Percentiles rank a stretch among this genome's conserved stretches.
phyloP scores from a whole-genome alignment of 768 basidiomycete genomes.

The Termitomyces sp. region DNA sequence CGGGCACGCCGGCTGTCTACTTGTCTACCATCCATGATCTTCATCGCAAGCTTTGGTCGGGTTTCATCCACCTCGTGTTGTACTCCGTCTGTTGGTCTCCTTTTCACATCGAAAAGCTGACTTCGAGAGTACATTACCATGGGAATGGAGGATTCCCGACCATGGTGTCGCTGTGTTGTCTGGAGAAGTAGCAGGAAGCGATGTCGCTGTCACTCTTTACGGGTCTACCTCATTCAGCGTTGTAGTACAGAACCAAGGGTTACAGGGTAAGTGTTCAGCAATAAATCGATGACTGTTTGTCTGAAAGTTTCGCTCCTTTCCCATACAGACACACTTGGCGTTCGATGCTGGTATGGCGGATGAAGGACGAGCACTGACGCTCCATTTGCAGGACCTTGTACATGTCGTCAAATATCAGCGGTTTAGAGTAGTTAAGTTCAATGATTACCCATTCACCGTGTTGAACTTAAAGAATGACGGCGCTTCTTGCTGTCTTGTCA shows the following conservation, averaged over 20 bases:
- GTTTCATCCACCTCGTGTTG: conserved; percentile 5
- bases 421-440: not conserved
- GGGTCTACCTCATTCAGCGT: not conserved
- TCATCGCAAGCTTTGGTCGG: not conserved
- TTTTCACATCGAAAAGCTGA: not conserved
- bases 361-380: not conserved
- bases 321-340: not conserved
- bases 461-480: not conserved
- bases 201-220: not conserved
- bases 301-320: too few species aligned
- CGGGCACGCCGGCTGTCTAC: not conserved
- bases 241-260: too few species aligned
- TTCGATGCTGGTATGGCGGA: not conserved
- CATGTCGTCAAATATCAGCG: not conserved
- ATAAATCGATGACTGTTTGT: too few species aligned
- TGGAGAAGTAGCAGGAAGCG: not conserved
- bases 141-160: conserved; percentile 6
- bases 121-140: conserved; percentile 6
- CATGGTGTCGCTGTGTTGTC: conserved; percentile 1
- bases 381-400: not conserved
- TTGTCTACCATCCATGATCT: not conserved
- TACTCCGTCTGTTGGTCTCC: not conserved
- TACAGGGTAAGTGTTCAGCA: not conserved
- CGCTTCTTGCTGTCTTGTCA: not conserved
- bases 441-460: not conserved